Base-by-base conservation (phyloP, 495 filamentous ascomycete species). In the Darksidea phi region DNA sequence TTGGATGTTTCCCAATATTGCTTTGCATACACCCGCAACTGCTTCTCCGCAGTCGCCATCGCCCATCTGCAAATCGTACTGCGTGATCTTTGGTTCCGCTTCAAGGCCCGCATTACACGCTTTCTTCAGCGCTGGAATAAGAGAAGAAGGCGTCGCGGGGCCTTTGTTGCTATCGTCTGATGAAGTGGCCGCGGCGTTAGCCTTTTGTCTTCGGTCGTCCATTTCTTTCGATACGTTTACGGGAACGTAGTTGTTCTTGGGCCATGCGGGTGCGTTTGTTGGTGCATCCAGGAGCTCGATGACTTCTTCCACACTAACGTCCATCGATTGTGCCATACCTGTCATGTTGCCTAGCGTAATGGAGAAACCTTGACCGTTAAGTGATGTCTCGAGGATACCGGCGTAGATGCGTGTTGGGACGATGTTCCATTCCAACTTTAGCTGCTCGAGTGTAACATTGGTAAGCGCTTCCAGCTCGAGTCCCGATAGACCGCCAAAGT, bases 21-120 rank as follows among this genome's bases (percentile, higher is more conserved):
- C 61, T 43, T 70, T 69, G 67, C 72, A 73, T 48, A 73, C 67
- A 12, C 57, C 78, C 61, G 82, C 75, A 8, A 86, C 76, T 13
- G 82, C 83, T 72, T 85, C 78, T 21, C 83, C 83, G 66, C 83
- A 86, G 67, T 86, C 83, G 10, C 83, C 83, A 68, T 86, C 83
- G 34, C 83, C 83, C 83, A 86, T 86, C 54, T 82, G 71, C 26
- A 81, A 81, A 70, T 86, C 83, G 78, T 78, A 86, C 60, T 78
- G 79, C 1, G 83, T 86, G 36, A 86, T 71, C 53, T 80, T 76
- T 0, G 83, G 83, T 67, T 86, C 83, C 0, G 82, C 78, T 15
- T 67, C 72, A 34, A 83, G 74, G 20, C 81, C 75, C 3, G 71
- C 75, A 15, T 77, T 67, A 73, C 79, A 82, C 1, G 82, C 83